Evolutionary conservation across 2,329 filamentous ascomycete genomes (phyloP).

Genomic region (Pseudogymnoascus sp.): DNA sequence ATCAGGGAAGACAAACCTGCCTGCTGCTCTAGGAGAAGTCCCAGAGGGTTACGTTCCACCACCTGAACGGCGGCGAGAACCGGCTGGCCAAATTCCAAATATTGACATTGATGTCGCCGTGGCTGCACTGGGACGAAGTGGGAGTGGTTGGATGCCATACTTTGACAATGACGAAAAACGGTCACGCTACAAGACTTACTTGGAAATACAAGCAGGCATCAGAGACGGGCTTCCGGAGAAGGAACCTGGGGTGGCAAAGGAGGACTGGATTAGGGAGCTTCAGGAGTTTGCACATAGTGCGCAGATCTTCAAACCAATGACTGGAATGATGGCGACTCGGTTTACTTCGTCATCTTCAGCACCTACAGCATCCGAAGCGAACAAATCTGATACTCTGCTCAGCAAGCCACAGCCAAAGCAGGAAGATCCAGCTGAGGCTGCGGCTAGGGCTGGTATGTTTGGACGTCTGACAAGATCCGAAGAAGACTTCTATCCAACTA

Average conservation of each 20-base stretch:
- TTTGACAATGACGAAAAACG: constrained; percentile 73
- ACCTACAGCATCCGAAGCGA: constrained; percentile 32
- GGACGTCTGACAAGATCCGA: constrained; percentile 73
- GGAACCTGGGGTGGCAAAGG: constrained; percentile 38
- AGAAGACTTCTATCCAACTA: constrained; percentile 67
- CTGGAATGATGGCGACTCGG: constrained; percentile 83
- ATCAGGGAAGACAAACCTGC: constrained; percentile 69
- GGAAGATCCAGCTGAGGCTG: constrained; percentile 73
- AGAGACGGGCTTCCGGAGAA: constrained; percentile 48
- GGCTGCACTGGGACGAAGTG: constrained; percentile 59
- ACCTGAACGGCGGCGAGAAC: constrained; percentile 53
- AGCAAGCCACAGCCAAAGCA: constrained; percentile 45
- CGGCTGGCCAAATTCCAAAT: constrained; percentile 51
- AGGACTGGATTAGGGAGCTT: constrained; percentile 76
- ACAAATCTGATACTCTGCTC: constrained; percentile 34
- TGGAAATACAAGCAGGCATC: constrained; percentile 66
- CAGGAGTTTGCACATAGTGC: constrained; percentile 64
- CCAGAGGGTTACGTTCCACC: constrained; percentile 56
- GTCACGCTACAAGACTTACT: constrained; percentile 69
- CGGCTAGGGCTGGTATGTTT: constrained; percentile 87
- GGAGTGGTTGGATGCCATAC: constrained; percentile 70
- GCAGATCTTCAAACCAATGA: constrained; percentile 82
- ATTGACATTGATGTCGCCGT: constrained; percentile 60
- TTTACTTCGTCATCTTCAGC: constrained; percentile 67
- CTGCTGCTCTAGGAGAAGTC: constrained; percentile 67